Evolutionary conservation across 768 basidiomycete genomes (phyloP).

Genomic region (Panus rudis): DNA sequence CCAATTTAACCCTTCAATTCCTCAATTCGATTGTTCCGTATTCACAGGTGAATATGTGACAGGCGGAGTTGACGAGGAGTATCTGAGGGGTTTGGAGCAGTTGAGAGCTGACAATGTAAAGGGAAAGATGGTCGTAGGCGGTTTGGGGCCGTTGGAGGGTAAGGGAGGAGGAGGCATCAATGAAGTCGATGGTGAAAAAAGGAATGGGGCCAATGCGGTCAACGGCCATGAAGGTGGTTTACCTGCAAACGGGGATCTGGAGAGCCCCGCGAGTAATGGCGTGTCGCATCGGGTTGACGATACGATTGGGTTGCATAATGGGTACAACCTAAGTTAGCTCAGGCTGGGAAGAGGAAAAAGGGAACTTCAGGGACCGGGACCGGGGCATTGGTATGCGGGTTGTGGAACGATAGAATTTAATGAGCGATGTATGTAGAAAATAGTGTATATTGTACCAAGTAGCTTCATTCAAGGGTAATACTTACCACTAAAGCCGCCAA

Average conservation of each 20-base stretch:
- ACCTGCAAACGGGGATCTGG: conserved; percentile 10
- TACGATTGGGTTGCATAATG: conserved; percentile 76
- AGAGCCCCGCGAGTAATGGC: conserved; percentile 20
- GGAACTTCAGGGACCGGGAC: too few relatives aligned
- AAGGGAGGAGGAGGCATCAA: conserved; percentile 26
- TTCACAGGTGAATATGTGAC: conserved; percentile 97
- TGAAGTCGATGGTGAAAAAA: conserved; percentile 11
- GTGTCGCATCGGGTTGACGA: conserved; percentile 60
- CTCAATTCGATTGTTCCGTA: conserved; percentile 90
- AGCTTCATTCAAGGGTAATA: too few relatives aligned
- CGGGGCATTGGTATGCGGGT: too few relatives aligned
- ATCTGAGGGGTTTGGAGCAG: conserved; percentile 68
- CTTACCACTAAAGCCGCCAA: too few relatives aligned
- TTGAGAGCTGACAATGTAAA: conserved; percentile 81
- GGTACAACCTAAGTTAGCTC: conserved; percentile 42
- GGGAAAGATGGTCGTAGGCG: conserved; percentile 35
- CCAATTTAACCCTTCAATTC: conserved; percentile 73
- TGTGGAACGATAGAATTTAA: too few relatives aligned
- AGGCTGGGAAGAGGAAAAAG: too few relatives aligned
- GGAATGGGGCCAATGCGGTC: conserved; percentile 13
- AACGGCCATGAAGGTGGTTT: conserved; percentile 17
- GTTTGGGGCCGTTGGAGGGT: conserved; percentile 27
- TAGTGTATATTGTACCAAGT: too few relatives aligned
- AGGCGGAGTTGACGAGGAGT: conserved; percentile 80
- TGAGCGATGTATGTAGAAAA: too few relatives aligned